Evolutionary conservation across 352 stramenopile genomes (phyloP), one percentile per base, ranked within the genome.

Genomic region (Plasmopara viticola): DNA sequence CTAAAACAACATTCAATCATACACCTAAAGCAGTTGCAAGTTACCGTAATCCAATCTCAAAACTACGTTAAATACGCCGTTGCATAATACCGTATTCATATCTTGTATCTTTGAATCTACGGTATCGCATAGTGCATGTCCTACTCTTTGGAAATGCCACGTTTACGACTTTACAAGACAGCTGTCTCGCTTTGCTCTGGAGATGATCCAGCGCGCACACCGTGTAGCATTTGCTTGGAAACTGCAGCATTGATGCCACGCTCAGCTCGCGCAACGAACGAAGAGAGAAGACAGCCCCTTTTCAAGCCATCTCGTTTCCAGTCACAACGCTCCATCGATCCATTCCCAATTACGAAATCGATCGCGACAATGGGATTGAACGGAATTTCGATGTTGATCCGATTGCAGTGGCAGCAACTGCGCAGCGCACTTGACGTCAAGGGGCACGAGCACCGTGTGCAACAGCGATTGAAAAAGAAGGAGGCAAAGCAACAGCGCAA

Each of bases 401-500:
- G 67, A 41, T 60, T 59, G 20, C 66, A 62, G 29, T 75, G 63
- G 66, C 56, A 65, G 29, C 18, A 60, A n/a, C 63, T 75, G 35
- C 54, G 59, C 28, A 52, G 40, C 37, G 35, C 46, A 9, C 65
- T 67, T 42, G 53, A 60, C 34, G 40, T 38, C n/a, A 56, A 64
- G 9, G 47, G 46, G 20, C 59, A 65, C 29, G 53, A 64, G 34
- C 56, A 38, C 38, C 53, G 53, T 40, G 41, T 70, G 44, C 51
- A 65, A 20, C 43, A 72, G 37, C 63, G 63, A 1, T 52, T 57
- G 25, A 48, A 52, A 25, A 71, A 72, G 46, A 72, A 66, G 44
- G 58, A 70, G 40, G 56, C 58, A 46, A 74, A 74, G 41, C 58
- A 68, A 46, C 60, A 74, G 51, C 56, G 58, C 40, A 62, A 65